Evolutionary conservation across 2,329 filamentous ascomycete genomes (phyloP).

Genomic region (Dactylonectria macrodidyma): DNA sequence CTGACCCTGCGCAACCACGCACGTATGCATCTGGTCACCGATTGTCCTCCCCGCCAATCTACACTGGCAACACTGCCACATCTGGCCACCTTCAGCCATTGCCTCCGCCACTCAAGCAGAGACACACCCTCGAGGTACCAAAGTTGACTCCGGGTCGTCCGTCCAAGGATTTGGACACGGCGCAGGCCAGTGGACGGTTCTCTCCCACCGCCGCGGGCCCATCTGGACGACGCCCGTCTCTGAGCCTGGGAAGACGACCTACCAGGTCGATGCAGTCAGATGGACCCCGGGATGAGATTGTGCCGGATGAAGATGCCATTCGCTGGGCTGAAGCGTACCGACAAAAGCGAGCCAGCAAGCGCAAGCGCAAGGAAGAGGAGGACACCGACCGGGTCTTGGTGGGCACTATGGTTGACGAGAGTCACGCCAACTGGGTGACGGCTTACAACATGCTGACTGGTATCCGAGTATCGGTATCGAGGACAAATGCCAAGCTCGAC

Average conservation of each 20-base stretch:
- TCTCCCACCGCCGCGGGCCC: slow-evolving; percentile 75
- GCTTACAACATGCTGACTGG: slow-evolving; percentile 99
- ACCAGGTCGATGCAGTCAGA: slow-evolving; percentile 92
- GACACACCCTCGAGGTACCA: slow-evolving; percentile 91
- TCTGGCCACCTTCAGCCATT: slow-evolving; percentile 62
- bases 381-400: slow-evolving; percentile 96
- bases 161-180: slow-evolving; percentile 80
- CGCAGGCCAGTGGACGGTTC: slow-evolving; percentile 83
- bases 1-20: slow-evolving; percentile 46
- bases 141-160: slow-evolving; percentile 75
- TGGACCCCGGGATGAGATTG: slow-evolving; percentile 84
- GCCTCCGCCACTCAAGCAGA: slow-evolving; percentile 76
- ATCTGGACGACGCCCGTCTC: slow-evolving; percentile 81
- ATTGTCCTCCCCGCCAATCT: slow-evolving; percentile 76
- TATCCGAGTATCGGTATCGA: slow-evolving; percentile 95
- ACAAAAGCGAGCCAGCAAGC: slow-evolving; percentile 91
- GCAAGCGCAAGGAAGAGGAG: slow-evolving; percentile 85
- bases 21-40: slow-evolving; percentile 62
- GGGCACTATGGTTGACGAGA: slow-evolving; percentile 97
- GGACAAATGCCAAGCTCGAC: slow-evolving; percentile 97
- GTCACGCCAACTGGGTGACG: slow-evolving; percentile 96
- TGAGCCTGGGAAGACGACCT: slow-evolving; percentile 83
- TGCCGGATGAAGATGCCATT: slow-evolving; percentile 90
- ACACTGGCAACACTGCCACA: slow-evolving; percentile 58
- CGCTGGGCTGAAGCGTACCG: slow-evolving; percentile 94